A percentile compares a stretch with the other conserved stretches of the same genome.
phyloP scores from a whole-genome alignment of 129 eudicot species.

The Calendula officinalis region DNA sequence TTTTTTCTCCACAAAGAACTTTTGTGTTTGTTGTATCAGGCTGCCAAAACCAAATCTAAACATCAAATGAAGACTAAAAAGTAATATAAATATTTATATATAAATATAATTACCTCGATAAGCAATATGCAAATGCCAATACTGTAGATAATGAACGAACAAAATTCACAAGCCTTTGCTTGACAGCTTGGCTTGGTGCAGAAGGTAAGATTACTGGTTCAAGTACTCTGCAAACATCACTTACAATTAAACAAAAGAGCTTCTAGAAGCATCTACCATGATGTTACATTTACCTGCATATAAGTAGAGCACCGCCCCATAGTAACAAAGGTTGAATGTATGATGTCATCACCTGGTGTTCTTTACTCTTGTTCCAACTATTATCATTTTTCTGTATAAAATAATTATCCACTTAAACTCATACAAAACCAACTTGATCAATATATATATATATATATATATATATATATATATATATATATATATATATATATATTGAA shows the following conservation, averaged over 20 bases:
- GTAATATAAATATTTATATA: conserved; percentile 1
- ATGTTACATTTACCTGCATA: conserved; percentile 62
- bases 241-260: conserved; percentile 12
- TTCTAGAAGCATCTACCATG: conserved; percentile 8
- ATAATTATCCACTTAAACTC: conserved; percentile 13
- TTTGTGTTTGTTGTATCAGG: conserved; percentile 76
- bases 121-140: conserved; percentile 72
- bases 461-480: no score
- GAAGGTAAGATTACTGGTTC: conserved; percentile 76
- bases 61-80: conserved; percentile 16
- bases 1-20: conserved; percentile 62
- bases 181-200: conserved; percentile 73
- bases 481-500: no score
- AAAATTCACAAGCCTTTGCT: conserved; percentile 73
- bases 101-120: conserved; percentile 52
- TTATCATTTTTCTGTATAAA: conserved; percentile 57
- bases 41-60: conserved; percentile 53
- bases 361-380: conserved; percentile 59
- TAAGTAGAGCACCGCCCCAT: conserved; percentile 74
- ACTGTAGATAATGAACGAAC: conserved; percentile 80
- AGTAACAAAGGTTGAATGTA: conserved; percentile 75
- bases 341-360: conserved; percentile 51
- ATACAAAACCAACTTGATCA: conserved; percentile 15
- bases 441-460: no score
- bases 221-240: conserved; percentile 50